Base-by-base conservation (phyloP, 768 basidiomycete species). In the Russula virescens region DNA sequence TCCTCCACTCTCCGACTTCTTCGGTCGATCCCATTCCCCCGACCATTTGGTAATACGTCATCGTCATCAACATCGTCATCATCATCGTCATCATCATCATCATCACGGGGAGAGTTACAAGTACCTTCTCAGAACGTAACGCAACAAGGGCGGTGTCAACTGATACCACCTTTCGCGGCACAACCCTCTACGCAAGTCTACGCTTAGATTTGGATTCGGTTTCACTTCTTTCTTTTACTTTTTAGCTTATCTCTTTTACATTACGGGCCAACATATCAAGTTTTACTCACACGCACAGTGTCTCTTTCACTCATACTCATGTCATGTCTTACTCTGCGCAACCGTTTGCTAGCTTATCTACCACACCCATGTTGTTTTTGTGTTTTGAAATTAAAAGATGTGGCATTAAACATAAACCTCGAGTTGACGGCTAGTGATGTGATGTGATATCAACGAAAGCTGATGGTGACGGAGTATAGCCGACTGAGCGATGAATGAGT, bases 1-100 rank as follows among this genome's bases (percentile, higher is more conserved):
- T 60, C 60, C 3, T 55, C 67, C 21, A 66, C 67, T 0, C 42
- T 68, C 38, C 61, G 67, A 23, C 47, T 68, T 18, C 61, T 68
- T 42, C 67, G 67, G 58, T 55, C 56, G 0, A 16, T 68, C n/a
- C 61, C 65, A 23, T 62, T 68, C 50, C 42, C 67, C 5, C 55
- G 61, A 2, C n/a, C 57, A 1, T 66, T 60, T n/a, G 55, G 64
- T 5, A 51, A 57, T 14, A 50, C 47, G 3, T 48, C 51, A 5
- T 25, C 55, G 50, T 58, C 64, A 25, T 48, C 61, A n/a, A 31
- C 31, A 31, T 58, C 47, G 2, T 47, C 51, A 2, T 43, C 52
- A n/a, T 42, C 62, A 16, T 48, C 62, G 11, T 51, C 61, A 19
- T 52, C 31, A 40, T 40, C 57, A 38, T 26, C 59, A 26, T 19